Conservation (phyloP, 768 basidiomycete genomes). For the Cytidiella melzeri region DNA sequence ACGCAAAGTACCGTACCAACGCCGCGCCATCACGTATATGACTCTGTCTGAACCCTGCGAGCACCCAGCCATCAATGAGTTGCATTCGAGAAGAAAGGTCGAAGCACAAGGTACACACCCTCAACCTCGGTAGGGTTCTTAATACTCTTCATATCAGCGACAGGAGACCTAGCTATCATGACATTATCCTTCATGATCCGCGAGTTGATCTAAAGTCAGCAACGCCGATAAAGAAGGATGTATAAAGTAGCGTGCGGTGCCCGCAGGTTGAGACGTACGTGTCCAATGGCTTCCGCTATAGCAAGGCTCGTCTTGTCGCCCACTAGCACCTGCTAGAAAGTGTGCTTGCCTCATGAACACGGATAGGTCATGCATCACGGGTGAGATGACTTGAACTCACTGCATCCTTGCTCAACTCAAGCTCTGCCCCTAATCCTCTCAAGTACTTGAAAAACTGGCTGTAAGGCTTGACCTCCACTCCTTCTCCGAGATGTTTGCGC, state of each 20-base stretch:
- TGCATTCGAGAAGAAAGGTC: background rate
- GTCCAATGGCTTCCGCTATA: slow-evolving; percentile 72
- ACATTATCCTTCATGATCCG: slow-evolving; percentile 46
- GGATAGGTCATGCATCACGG: too few species aligned
- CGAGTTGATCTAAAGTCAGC: slow-evolving; percentile 19
- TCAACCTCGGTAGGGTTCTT: slow-evolving; percentile 76
- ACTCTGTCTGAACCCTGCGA: slow-evolving; percentile 77
- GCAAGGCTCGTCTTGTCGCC: slow-evolving; percentile 78
- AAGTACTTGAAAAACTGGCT: slow-evolving; percentile 60
- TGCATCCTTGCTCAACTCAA: slow-evolving; percentile 28
- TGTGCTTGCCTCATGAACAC: too few species aligned
- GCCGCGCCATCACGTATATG: slow-evolving; percentile 91
- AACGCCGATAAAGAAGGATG: background rate
- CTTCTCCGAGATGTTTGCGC: slow-evolving; percentile 44
- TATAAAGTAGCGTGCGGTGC: slow-evolving; percentile 1
- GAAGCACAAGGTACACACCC: slow-evolving; percentile 9
- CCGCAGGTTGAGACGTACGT: slow-evolving; percentile 33
- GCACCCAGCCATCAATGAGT: background rate
- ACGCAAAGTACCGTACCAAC: slow-evolving; percentile 84
- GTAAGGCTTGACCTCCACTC: slow-evolving; percentile 69
- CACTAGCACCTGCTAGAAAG: slow-evolving; percentile 62
- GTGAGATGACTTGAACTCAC: slow-evolving; percentile 12
- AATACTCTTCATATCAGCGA: slow-evolving; percentile 74
- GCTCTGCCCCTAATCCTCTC: slow-evolving; percentile 36
- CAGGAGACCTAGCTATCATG: slow-evolving; percentile 57